Conservation (phyloP, 768 basidiomycete species). For the Xerocomellus chrysenteron region DNA sequence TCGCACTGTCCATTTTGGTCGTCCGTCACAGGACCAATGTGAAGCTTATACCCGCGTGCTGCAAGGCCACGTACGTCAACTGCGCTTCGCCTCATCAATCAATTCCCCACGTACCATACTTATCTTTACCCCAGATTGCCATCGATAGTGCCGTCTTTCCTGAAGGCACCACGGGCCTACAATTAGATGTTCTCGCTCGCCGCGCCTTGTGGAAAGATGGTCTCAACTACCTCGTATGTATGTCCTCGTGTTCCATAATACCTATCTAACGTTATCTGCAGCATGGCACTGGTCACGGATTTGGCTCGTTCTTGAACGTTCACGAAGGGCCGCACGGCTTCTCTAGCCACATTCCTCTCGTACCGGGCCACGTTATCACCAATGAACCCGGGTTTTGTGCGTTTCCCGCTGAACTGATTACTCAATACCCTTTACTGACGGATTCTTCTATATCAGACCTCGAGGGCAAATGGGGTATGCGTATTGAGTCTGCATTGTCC, state of each 20-base stretch:
- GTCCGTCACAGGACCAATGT: constrained; percentile 80
- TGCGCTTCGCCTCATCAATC: constrained; percentile 19
- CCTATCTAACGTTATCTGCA: constrained; percentile 33
- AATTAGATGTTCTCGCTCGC: constrained; percentile 87
- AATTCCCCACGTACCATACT: constrained; percentile 13
- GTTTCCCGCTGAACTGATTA: constrained; percentile 31
- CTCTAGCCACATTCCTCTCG: constrained; percentile 62
- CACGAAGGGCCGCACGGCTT: constrained; percentile 86
- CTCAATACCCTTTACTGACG: constrained; percentile 14
- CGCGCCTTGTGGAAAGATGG: constrained; percentile 87
- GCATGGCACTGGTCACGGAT: constrained; percentile 92
- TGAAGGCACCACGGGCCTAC: constrained; percentile 78
- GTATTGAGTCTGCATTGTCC: constrained; percentile 84
- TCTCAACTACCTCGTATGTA: constrained; percentile 69
- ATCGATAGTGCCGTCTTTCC: constrained; percentile 91
- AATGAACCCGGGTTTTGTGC: constrained; percentile 93
- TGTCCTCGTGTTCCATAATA: constrained; percentile 6
- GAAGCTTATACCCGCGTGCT: constrained; percentile 93
- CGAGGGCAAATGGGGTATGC: constrained; percentile 82
- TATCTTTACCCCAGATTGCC: constrained; percentile 61
- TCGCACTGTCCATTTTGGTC: constrained; percentile 82
- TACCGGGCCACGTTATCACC: constrained; percentile 87
- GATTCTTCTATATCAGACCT: constrained; percentile 47
- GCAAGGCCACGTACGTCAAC: constrained; percentile 84
- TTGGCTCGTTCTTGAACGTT: constrained; percentile 83